These are phyloP conservation scores for Wakefieldia striispora DNA, from an alignment of 768 basidiomycete genomes.

Conservation along the genomic window DNA sequence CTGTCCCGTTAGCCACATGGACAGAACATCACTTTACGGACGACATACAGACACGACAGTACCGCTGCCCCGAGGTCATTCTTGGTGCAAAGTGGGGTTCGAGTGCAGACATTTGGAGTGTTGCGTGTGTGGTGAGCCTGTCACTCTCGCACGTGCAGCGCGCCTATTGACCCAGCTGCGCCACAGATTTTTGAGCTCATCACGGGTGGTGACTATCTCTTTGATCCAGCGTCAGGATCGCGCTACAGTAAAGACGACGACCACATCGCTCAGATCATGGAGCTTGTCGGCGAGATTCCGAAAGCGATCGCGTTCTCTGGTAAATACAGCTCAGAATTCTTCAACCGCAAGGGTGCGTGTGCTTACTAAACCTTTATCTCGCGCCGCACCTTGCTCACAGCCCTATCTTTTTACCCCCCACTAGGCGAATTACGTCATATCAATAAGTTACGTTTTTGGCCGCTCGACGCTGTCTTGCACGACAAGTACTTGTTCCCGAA, in stretches of 20 bases:
- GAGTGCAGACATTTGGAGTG: slow-evolving; percentile 95
- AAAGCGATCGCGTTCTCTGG: slow-evolving; percentile 81
- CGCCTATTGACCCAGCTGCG: not conserved
- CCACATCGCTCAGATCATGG: slow-evolving; percentile 97
- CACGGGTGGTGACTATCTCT: slow-evolving; percentile 96
- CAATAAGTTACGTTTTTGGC: slow-evolving; percentile 91
- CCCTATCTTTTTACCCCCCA: not conserved
- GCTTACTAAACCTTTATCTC: not conserved
- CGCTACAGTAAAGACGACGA: slow-evolving; percentile 96
- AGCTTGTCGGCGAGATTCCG: slow-evolving; percentile 90
- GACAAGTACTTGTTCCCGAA: slow-evolving; percentile 96
- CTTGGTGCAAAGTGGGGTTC: slow-evolving; percentile 95
- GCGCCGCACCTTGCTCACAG: slow-evolving; percentile 7
- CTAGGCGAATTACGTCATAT: slow-evolving; percentile 88
- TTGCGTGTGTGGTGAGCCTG: slow-evolving; percentile 86
- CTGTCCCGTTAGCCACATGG: slow-evolving; percentile 59
- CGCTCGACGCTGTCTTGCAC: slow-evolving; percentile 73
- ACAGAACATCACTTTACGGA: slow-evolving; percentile 97
- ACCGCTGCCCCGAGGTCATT: slow-evolving; percentile 96
- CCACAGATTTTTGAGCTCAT: slow-evolving; percentile 88
- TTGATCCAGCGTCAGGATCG: slow-evolving; percentile 93
- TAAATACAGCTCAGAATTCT: slow-evolving; percentile 93
- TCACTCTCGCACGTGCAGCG: not conserved
- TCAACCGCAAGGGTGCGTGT: slow-evolving; percentile 85
- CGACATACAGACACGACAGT: slow-evolving; percentile 97